A percentile compares a stretch with the other conserved stretches of the same genome.
Evolutionary conservation across 129 eudicot species (phyloP).

Genomic region (Lactuca sativa): DNA sequence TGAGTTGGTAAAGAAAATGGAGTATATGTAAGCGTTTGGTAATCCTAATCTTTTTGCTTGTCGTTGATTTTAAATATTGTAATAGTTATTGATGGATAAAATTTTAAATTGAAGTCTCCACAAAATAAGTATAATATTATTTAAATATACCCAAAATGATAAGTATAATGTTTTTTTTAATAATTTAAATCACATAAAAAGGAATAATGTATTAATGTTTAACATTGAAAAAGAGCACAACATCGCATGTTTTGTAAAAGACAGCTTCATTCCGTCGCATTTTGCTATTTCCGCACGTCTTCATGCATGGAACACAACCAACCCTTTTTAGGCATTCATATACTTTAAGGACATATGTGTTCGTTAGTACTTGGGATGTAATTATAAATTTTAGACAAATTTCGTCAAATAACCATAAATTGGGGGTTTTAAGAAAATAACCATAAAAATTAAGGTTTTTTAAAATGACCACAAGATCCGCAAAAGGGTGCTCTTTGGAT

Average conservation of each 20-base stretch:
- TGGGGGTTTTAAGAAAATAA: too few species aligned
- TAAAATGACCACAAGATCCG: too few species aligned
- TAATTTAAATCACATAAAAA: neutral
- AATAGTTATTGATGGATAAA: neutral
- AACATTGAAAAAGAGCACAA: constrained; percentile 26
- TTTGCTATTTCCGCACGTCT: constrained; percentile 25
- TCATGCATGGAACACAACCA: constrained; percentile 16
- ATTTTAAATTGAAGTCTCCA: too few species aligned
- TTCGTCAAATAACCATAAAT: too few species aligned
- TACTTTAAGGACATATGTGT: neutral
- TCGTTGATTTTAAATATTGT: constrained; percentile 11
- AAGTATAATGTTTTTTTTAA: neutral
- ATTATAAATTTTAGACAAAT: too few species aligned
- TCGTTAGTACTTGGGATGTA: neutral
- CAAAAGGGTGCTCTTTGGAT: too few species aligned
- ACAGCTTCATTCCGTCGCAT: constrained; percentile 29
- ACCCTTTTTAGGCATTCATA: neutral
- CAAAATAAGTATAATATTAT: neutral
- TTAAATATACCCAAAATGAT: too few species aligned
- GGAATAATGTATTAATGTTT: neutral
- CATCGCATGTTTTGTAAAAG: constrained; percentile 34
- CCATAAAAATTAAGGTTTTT: too few species aligned
- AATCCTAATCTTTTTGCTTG: constrained; percentile 18
- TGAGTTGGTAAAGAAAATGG: constrained; percentile 24
- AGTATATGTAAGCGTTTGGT: constrained; percentile 25